These are phyloP conservation scores for Pythium sp. DNA, from an alignment of 352 stramenopile genomes.

Conservation along the genomic window DNA sequence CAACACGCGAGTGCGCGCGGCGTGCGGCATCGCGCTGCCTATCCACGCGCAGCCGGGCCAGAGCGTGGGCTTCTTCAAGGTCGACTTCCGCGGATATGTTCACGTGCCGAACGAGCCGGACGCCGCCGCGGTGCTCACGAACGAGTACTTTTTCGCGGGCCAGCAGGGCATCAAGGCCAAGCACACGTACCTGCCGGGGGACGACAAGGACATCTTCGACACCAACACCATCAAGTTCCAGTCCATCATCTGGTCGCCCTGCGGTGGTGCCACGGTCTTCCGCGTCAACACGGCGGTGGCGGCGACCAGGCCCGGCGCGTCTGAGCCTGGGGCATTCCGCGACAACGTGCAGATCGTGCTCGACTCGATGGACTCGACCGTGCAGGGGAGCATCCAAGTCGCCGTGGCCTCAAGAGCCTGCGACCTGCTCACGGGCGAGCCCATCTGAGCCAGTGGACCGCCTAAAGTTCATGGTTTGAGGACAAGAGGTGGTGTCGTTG, in stretches of 20 bases:
- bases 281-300: constrained; percentile 29
- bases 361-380: constrained; percentile 29
- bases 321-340: background rate
- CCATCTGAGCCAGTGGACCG: background rate
- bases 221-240: constrained; percentile 25
- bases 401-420: constrained; percentile 21
- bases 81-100: constrained; percentile 34
- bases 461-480: background rate
- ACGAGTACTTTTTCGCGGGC: constrained; percentile 38
- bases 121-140: constrained; percentile 21
- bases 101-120: constrained; percentile 21
- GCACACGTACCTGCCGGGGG: constrained; percentile 16
- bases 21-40: constrained; percentile 29
- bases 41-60: constrained; percentile 18
- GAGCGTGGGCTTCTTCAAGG: constrained; percentile 31
- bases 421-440: constrained; percentile 6
- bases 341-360: constrained; percentile 29
- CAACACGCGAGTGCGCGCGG: constrained; percentile 7
- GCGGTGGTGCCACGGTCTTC: constrained; percentile 33
- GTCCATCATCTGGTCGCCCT: constrained; percentile 32
- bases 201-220: constrained; percentile 25
- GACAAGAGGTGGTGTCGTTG: background rate
- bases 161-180: constrained; percentile 18
- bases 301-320: constrained; percentile 2
- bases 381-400: constrained; percentile 25